Base-by-base conservation (phyloP, 345 rosid species). In the Camelina laxa region DNA sequence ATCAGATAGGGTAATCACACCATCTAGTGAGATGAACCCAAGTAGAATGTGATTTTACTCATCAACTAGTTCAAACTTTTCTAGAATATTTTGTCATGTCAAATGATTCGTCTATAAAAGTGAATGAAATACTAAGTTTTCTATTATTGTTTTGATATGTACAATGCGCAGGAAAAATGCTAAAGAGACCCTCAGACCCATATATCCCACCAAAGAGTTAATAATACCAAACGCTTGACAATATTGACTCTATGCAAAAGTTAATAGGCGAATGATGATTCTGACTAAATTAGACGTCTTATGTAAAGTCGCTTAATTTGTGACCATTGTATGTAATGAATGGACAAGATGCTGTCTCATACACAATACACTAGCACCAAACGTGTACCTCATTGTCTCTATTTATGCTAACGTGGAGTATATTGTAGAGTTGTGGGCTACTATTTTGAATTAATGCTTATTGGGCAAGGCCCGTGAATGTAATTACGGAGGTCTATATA, bases 201-300 rank as follows among this genome's bases (percentile, higher is more conserved):
- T 44, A 63, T 22, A 20, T 44, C 35, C 57, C 77, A 74, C 72
- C 19, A 13, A 49, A 75, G 51, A 49, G 61, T 47, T 49, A 49
- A 75, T 58, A 67, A 65, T 75, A 57, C 21, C 35, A 59, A 59
- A 59, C 3, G 68, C 79, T 67, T 67, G 73, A 59, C 44, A 59
- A 75, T 75, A 38, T 75, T 75, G 73, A 75, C 79, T 59, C 36
- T 50, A 59, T 67, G 60, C 60, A 59, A 31, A 73, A 60, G 67
- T 49, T n/a, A 48, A 60, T 22, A 60, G 50, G 51, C 50, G 15
- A 70, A 73, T 63, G 47, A 73, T 63, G 69, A 41, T 30, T 63
- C 70, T 54, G 70, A 54, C 64, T 54, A 54, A 63, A 38, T 42
- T 53, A 41, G 45, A 19, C 35, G 56, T 55, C 56, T 63, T 62